Base-by-base conservation (phyloP, 2,329 filamentous ascomycete genomes). In the Dactylellina sp. region DNA sequence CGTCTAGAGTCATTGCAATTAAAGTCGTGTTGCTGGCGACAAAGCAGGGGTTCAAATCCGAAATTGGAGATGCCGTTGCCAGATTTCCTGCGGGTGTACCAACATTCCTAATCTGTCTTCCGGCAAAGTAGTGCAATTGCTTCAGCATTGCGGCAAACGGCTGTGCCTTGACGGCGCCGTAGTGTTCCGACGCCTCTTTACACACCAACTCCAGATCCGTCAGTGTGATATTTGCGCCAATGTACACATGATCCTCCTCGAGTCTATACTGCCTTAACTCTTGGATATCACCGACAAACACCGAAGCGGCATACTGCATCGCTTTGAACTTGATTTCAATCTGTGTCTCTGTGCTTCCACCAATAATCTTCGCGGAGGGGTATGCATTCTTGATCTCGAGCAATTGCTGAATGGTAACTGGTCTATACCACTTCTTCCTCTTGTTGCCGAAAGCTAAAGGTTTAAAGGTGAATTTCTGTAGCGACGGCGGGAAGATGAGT, bases 311-410 rank as follows among this genome's bases (percentile, higher is more conserved):
- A 80, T 98, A 98, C 78, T 93, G 87, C 84, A 97, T 87, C 0
- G 90, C 92, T 83, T 98, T 98, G 86, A 99, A 98, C 82, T 97
- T 97, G 83, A 96, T 91, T 82, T 99, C 95, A 74, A 99, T 98
- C 81, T 98, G 95, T 0, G 94, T 98, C 81, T 99, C 95, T 1
- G 93, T 96, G 80, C 93, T 97, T 75, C 95, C 95, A 55, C 93
- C 94, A 75, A 99, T 97, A 75, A 99, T 88, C 81, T 98, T 99
- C 2, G 94, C 92, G 24, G 89, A 88, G 0, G 94, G 94, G 77
- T 92, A 89, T 0, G 87, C 88, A 78, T 85, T 89, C 83, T 98
- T 98, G 82, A 99, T 97, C 80, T 97, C 90, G 14, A 98, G 85
- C 14, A 99, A 84, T 80, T 99, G 93, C 40, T 92, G 85, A 14